Percentiles rank a stretch among this genome's conserved stretches.
phyloP scores from a whole-genome alignment of 345 rosid genomes.

The Citrus maxima region DNA sequence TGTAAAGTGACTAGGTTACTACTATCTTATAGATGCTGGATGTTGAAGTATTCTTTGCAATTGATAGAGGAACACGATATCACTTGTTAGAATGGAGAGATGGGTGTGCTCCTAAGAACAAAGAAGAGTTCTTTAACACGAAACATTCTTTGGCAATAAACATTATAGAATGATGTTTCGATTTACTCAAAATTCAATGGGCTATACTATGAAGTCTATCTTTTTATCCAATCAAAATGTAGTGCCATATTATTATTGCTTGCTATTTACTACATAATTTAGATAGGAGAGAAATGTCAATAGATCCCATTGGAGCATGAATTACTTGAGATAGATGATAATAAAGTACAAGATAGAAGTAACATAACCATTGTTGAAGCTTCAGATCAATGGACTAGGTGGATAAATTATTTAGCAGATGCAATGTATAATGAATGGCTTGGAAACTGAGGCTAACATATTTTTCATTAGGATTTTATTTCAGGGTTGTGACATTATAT shows the following conservation, averaged over 20 bases:
- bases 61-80: not conserved
- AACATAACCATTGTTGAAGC: not conserved
- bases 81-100: not conserved
- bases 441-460: not conserved
- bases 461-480: not conserved
- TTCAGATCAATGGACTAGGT: not conserved
- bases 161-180: too few species aligned
- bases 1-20: not conserved
- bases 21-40: not conserved
- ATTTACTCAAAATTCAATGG: too few species aligned
- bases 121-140: not conserved
- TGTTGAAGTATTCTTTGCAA: not conserved
- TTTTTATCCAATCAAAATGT: not conserved
- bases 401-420: not conserved
- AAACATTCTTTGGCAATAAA: not conserved
- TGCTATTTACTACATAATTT: not conserved
- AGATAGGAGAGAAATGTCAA: not conserved
- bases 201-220: not conserved
- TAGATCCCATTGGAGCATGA: not conserved
- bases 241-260: not conserved
- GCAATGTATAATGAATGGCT: not conserved
- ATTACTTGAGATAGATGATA: not conserved
- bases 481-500: not conserved
- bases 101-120: not conserved
- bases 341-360: not conserved